Conservation (phyloP, 495 filamentous ascomycete genomes). For the Tuber aestivum region DNA sequence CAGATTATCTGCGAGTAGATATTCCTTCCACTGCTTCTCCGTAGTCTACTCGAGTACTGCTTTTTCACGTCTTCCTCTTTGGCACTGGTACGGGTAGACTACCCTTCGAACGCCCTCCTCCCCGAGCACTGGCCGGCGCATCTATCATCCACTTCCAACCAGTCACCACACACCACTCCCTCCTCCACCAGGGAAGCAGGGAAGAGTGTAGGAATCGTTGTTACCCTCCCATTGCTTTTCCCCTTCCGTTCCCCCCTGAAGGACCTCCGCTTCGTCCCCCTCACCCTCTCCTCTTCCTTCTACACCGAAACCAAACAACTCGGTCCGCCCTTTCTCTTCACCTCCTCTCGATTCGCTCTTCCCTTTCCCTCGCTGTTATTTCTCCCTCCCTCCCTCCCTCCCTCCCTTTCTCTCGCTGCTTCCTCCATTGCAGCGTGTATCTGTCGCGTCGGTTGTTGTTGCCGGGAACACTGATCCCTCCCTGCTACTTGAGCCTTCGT, state of each 20-base stretch:
- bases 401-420: conserved; percentile 19
- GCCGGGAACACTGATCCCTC: neutral
- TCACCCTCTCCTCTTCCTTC: conserved; percentile 14
- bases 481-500: neutral
- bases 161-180: conserved; percentile 6
- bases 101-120: conserved; percentile 7
- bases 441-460: conserved; percentile 1
- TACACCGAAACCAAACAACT: conserved; percentile 29
- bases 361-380: conserved; percentile 8
- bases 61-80: neutral
- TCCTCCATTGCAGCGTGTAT: conserved; percentile 13
- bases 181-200: neutral
- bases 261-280: conserved; percentile 10
- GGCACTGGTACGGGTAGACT: neutral
- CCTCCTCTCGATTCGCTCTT: conserved; percentile 16
- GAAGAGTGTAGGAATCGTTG: neutral
- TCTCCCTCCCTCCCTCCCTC: conserved; percentile 13
- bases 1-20: neutral
- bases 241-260: conserved; percentile 15
- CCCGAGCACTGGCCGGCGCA: neutral
- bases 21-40: neutral
- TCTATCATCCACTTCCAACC: neutral
- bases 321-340: conserved; percentile 23
- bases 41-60: neutral
- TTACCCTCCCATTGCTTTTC: conserved; percentile 13